Percentiles rank a stretch among this genome's conserved stretches.
Conservation (phyloP, 140 eudicot species). For the Stevia rebaudiana region DNA sequence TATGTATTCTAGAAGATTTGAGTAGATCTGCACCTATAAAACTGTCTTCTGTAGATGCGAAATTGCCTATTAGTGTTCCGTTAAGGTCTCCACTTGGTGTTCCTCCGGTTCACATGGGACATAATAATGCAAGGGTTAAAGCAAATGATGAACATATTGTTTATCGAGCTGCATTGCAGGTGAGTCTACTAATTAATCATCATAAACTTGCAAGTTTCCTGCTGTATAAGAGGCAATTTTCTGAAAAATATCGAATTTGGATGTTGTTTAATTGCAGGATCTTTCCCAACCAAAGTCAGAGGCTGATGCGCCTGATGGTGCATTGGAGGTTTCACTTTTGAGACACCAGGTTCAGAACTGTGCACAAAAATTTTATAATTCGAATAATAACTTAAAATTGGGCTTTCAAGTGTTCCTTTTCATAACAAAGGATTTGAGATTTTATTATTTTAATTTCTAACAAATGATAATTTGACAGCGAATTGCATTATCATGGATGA, state of each 20-base stretch:
- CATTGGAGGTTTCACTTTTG: slow-evolving; percentile 66
- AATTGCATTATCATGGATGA: slow-evolving; percentile 97
- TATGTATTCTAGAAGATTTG: slow-evolving; percentile 72
- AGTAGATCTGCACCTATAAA: slow-evolving; percentile 50
- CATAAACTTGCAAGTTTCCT: slow-evolving; percentile 1
- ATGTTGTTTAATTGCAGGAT: slow-evolving; percentile 52
- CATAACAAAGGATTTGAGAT: background rate
- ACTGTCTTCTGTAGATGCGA: slow-evolving; percentile 24
- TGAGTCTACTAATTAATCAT: slow-evolving; percentile 19
- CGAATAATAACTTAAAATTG: background rate
- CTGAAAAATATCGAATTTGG: slow-evolving; percentile 11
- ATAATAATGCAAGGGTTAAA: slow-evolving; percentile 35
- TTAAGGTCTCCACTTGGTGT: slow-evolving; percentile 27
- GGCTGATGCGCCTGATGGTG: slow-evolving; percentile 71
- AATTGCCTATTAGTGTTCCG: slow-evolving; percentile 29
- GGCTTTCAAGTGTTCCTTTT: background rate
- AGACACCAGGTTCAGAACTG: slow-evolving; percentile 76
- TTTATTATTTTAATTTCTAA: slow-evolving; percentile 10
- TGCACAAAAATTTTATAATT: background rate
- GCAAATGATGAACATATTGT: slow-evolving; percentile 55
- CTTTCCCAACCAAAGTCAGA: slow-evolving; percentile 76
- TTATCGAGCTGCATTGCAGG: slow-evolving; percentile 71
- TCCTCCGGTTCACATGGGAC: slow-evolving; percentile 34
- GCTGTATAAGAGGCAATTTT: background rate
- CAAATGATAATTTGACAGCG: slow-evolving; percentile 52